These are phyloP conservation scores for Sordaria brevicollis DNA, from an alignment of 495 filamentous ascomycete genomes.

Conservation along the genomic window DNA sequence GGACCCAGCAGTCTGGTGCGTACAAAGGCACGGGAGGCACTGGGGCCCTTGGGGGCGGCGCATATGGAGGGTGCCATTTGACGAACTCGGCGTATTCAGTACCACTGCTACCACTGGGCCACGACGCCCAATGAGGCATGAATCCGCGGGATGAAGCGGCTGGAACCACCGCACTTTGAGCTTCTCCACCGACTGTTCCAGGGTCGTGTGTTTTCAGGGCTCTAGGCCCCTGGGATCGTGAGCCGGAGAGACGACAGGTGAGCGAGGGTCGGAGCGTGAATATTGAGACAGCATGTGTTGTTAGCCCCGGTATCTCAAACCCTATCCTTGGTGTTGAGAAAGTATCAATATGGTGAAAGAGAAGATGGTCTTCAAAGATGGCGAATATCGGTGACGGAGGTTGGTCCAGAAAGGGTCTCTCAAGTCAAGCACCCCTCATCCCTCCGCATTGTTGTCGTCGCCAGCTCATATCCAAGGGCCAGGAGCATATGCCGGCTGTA, in stretches of 20 bases:
- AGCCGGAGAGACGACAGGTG: not conserved
- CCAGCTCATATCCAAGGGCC: not conserved
- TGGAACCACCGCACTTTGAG: not conserved
- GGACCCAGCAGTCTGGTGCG: not conserved
- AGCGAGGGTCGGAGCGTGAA: not conserved
- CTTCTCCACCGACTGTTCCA: not conserved
- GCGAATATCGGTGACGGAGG: not conserved
- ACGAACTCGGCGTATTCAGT: not conserved
- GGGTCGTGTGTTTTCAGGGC: not conserved
- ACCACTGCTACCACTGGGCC: not conserved
- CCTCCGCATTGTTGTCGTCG: not conserved
- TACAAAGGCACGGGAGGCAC: not conserved
- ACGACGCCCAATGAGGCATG: not conserved
- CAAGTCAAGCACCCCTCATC: not conserved
- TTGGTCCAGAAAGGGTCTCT: not conserved
- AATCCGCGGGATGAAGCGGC: not conserved
- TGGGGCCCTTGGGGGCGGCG: not conserved
- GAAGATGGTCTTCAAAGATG: not conserved
- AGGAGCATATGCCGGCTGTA: not conserved
- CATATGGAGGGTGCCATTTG: not conserved
- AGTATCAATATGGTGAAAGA: not conserved
- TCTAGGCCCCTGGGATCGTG: not conserved
- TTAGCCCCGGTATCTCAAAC: not conserved
- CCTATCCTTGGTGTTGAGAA: not conserved
- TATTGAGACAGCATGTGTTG: not conserved